Evolutionary conservation across 2,329 filamentous ascomycete genomes (phyloP), one percentile per base, ranked within the genome.

Genomic region (Lecanicillium sp.): DNA sequence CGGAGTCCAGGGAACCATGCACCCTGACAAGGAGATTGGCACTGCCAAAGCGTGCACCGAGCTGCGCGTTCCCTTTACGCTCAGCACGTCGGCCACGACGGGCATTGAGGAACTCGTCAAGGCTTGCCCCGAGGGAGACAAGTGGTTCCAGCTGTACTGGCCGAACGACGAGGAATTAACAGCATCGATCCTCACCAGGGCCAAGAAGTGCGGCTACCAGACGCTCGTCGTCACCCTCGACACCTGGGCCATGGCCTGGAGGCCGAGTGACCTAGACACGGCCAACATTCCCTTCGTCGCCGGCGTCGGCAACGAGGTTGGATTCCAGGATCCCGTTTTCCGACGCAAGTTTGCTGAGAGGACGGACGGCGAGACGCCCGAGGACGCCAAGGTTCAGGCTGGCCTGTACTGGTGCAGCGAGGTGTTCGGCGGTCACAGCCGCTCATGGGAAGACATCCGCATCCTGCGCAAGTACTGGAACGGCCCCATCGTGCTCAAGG

Each of bases 71-170:
- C 84, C 86, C 0, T 87, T 81, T 62, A 81, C 81, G 44, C 67
- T 87, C 41, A 83, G 77, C 51, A 87, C 84, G 2, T 83, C 84
- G 1, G 74, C 79, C 3, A 70, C 75, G 2, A 71, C 74, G 26
- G 75, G 75, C 1, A 83, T 88, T 50, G 84, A 87, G 60, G 77
- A 87, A 42, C 75, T 87, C 0, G 82, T 80, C 0, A 58, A 68
- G 7, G 79, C 79, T 0, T 79, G 74, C 43, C 75, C 75, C 0
- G 65, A 75, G 5, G 78, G 78, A 0, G 69, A 74, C 26, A 69
- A 83, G 10, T 90, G 83, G 83, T 90, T 76, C 60, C 86, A 90
- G 60, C 73, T 90, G 0, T 90, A 90, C 66, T 88, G 84, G 82
- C 84, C 85, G 0, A 66, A 72, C 17, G 75, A 79, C 47, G 75